A percentile compares a stretch with the other conserved stretches of the same genome.
phyloP scores from a whole-genome alignment of 805 yeast species.

The Wickerhamomyces tratensis region DNA sequence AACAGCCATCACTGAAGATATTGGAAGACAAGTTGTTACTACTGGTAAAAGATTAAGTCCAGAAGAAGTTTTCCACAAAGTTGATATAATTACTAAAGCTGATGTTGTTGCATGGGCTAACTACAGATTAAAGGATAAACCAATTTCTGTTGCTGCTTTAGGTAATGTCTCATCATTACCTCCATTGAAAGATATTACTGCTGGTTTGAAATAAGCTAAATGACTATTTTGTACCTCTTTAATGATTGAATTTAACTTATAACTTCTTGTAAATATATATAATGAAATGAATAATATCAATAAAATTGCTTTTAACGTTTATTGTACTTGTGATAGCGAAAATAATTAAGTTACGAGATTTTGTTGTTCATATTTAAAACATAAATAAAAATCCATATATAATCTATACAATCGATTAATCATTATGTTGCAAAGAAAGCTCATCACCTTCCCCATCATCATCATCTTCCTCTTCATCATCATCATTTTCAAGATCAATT shows the following conservation, averaged over 20 bases:
- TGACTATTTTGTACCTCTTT: too few species aligned
- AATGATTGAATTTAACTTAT: not conserved
- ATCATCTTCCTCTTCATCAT: conserved; percentile 29
- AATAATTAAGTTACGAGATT: too few species aligned
- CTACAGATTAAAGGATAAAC: conserved; percentile 65
- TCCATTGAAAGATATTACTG: conserved; percentile 49
- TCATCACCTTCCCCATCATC: conserved; percentile 27
- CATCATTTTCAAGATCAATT: conserved; percentile 29
- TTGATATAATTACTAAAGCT: conserved; percentile 64
- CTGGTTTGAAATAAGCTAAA: conserved; percentile 20
- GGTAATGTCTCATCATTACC: conserved; percentile 76
- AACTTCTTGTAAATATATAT: conserved; percentile 1
- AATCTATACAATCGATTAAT: not conserved
- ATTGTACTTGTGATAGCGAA: too few species aligned
- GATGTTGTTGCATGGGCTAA: conserved; percentile 88
- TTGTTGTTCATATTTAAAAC: not conserved
- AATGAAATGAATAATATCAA: not conserved
- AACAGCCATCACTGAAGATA: conserved; percentile 94
- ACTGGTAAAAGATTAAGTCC: conserved; percentile 59
- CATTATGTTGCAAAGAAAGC: conserved; percentile 11
- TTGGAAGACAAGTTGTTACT: conserved; percentile 93
- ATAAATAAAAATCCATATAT: not conserved
- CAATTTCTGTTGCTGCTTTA: conserved; percentile 83
- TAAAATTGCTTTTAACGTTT: not conserved
- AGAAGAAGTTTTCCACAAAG: conserved; percentile 43